Base-by-base conservation (phyloP, 2,329 filamentous ascomycete species). In the Cordyceps farinosa region DNA sequence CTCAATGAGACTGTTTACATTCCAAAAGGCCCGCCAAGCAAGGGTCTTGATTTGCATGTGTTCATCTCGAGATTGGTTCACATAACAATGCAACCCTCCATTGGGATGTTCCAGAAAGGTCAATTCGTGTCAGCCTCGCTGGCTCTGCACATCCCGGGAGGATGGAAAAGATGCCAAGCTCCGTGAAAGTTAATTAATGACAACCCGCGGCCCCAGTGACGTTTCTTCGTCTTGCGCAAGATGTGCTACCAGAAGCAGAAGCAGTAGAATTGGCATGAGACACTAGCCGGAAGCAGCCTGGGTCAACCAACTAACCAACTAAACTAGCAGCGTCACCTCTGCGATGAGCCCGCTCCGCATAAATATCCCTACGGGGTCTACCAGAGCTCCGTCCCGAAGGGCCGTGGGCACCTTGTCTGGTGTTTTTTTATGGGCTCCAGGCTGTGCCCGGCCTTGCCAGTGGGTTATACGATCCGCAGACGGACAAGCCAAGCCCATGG, bases 361-460 rank as follows among this genome's bases (percentile, higher is more conserved):
- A 32, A 22, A 30, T 42, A n/a, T 11, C 17, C 48, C 48, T 52
- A 45, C 57, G 57, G 57, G 48, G 32, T 32, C 17, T 53, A 61
- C 36, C 29, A 61, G 36, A 61, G 29, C 40, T 61, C 57, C 57
- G 57, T 44, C 32, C 57, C 57, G 57, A 61, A 40, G 57, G 27
- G 38, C 56, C 56, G 29, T 51, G 32, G 17, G 27, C 13, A 22
- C 11, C 17, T 42, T 40, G 32, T 48, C n/a, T 53, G 32, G 13
- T 15, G 9, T 27, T 54, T 50, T 47, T 51, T 44, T 59, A 40
- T 50, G 48, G 57, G 42, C 38, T 27, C n/a, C 11, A 27, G 55
- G 55, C 55, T 36, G 42, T 57, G 44, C 32, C 7, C 22, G 22
- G 55, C n/a, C 36, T 55, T 42, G 52, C n/a, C 9, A 13, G 55